Base-by-base conservation (phyloP, 2,329 filamentous ascomycete genomes). In the Sporothrix inflata region DNA sequence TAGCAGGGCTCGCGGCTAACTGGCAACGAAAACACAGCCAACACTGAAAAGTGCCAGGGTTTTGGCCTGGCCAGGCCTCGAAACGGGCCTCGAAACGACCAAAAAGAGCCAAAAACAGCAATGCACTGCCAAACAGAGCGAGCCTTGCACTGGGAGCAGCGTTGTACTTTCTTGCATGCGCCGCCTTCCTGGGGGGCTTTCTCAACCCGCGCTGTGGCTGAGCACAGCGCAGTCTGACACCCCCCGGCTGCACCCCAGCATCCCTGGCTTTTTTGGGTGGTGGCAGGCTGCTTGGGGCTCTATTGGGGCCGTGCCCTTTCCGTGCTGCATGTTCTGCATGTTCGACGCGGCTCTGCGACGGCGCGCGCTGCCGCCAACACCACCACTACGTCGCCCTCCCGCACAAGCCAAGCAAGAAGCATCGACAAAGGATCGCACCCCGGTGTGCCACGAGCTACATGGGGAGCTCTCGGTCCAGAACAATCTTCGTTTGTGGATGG, bases 71-170 rank as follows among this genome's bases (percentile, higher is more conserved):
- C 30, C 30, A 34, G 34, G 34, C 34, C 12, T 42, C 53, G 3
- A 16, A 19, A 57, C 53, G 24, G 34, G n/a, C n/a, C n/a, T 24
- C 34, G 34, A 63, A 42, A 40, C 57, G 34, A 21, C 11, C n/a
- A 63, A 63, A 57, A 27, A 57, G 12, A 34, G 27, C 53, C 53
- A 57, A 57, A 57, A 57, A 57, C 53, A 57, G 53, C 53, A 34
- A 34, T 27, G 53, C 53, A 57, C 53, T 57, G 53, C 27, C 19
- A 16, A 30, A 24, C 53, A 61, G 34, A 61, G 34, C 57, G 30
- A 61, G 57, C 57, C 57, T 40, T 61, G 34, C 57, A 21, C 30
- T 40, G 38, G 38, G 57, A 61, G 34, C 57, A 61, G 34, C 34
- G 19, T 40, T 24, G 30, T 8, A 61, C 42, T 61, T 61, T 24